phyloP scores from a whole-genome alignment of 192 early-diverging fungal species.

The Coemansia sp. region DNA sequence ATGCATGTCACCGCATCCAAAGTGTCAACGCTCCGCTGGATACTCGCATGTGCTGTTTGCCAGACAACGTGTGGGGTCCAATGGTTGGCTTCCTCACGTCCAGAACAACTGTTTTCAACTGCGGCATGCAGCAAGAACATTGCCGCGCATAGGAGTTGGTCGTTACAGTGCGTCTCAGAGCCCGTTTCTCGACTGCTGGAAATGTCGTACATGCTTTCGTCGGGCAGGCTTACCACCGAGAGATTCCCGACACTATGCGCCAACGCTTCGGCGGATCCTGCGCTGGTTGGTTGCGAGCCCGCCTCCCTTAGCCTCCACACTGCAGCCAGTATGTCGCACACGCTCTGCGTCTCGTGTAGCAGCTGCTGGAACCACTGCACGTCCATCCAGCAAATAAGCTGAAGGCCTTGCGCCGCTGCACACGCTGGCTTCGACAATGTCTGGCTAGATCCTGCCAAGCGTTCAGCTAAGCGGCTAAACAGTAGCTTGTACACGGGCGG shows the following conservation, averaged over 20 bases:
- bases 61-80: slow-evolving; percentile 5
- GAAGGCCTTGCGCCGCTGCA: slow-evolving; percentile 15
- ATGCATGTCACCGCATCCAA: not conserved
- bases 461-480: slow-evolving; percentile 13
- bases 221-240: slow-evolving; percentile 39
- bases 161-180: not conserved
- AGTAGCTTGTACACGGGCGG: slow-evolving; percentile 28
- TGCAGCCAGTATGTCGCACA: slow-evolving; percentile 10
- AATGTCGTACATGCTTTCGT: slow-evolving; percentile 32
- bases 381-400: slow-evolving; percentile 18
- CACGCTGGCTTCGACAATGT: not conserved
- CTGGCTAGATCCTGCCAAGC: not conserved
- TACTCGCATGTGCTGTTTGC: slow-evolving; percentile 15
- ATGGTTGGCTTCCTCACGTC: not conserved
- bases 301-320: not conserved
- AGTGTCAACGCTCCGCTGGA: not conserved
- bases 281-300: not conserved
- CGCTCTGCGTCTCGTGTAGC: slow-evolving; percentile 35
- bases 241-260: slow-evolving; percentile 24
- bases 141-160: slow-evolving; percentile 3
- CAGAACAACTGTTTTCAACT: not conserved
- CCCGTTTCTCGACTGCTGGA: not conserved
- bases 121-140: slow-evolving; percentile 13
- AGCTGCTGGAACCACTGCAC: slow-evolving; percentile 16
- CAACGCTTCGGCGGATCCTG: slow-evolving; percentile 8